Evolutionary conservation across 2,329 filamentous ascomycete species (phyloP).

Genomic region (Penicillium janthinellum): DNA sequence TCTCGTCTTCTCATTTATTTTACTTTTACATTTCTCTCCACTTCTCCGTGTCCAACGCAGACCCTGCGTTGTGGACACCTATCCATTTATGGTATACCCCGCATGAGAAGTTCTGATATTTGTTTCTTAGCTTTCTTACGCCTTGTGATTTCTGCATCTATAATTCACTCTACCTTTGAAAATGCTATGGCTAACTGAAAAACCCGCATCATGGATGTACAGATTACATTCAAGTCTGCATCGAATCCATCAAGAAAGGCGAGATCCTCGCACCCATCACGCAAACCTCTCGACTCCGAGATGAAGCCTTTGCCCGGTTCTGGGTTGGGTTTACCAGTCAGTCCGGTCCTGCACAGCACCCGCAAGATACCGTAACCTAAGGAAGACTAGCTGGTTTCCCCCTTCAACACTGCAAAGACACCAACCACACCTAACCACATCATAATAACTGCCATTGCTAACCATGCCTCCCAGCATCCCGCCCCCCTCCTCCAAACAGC

Average conservation of each 20-base stretch:
- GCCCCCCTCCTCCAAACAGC: constrained; percentile 43
- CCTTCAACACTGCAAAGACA: too few species aligned
- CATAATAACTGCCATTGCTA: background rate
- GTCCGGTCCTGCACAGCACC: background rate
- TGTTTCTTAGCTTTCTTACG: background rate
- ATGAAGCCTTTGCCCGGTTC: constrained; percentile 45
- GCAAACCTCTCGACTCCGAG: constrained; percentile 34
- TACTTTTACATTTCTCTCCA: too few species aligned
- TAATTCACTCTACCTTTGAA: background rate
- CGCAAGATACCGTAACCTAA: too few species aligned
- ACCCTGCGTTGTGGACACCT: too few species aligned
- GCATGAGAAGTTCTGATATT: background rate
- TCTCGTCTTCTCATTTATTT: too few species aligned
- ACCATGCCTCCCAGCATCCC: constrained; percentile 30
- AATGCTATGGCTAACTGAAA: constrained; percentile 11
- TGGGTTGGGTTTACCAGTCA: constrained; percentile 45
- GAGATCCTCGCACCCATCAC: constrained; percentile 39
- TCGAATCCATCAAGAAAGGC: constrained; percentile 36
- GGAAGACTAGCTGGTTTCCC: too few species aligned
- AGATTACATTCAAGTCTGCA: constrained; percentile 38
- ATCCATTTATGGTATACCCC: background rate
- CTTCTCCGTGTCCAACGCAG: too few species aligned
- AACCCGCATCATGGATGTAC: constrained; percentile 11
- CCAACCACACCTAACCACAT: too few species aligned
- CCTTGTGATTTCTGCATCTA: background rate